Evolutionary conservation across 2,329 filamentous ascomycete species (phyloP).

Genomic region (Plectosphaerella plurivora): DNA sequence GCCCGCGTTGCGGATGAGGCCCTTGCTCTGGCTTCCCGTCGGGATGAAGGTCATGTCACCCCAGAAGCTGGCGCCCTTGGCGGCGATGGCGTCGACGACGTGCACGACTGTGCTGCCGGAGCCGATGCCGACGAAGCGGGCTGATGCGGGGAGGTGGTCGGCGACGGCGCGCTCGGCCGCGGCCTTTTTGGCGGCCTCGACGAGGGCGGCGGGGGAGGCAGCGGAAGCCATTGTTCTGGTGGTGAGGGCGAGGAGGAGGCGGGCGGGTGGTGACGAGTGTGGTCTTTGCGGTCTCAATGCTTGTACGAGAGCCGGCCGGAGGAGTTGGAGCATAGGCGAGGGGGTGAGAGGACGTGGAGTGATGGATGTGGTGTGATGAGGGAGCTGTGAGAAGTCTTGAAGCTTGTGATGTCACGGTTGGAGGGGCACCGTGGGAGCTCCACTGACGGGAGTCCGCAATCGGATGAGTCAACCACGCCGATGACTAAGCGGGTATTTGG

Average conservation of each 20-base stretch:
- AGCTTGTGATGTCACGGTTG: no score
- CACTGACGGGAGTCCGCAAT: no score
- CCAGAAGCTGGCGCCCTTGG: conserved; percentile 49
- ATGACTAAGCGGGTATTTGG: no score
- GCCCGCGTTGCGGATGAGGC: conserved; percentile 76
- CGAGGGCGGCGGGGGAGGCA: conserved; percentile 27
- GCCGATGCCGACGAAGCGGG: conserved; percentile 71
- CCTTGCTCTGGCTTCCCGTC: conserved; percentile 86
- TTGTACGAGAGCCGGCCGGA: not conserved
- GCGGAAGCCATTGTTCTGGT: conserved; percentile 29
- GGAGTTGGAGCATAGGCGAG: not conserved
- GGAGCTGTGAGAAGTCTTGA: not conserved
- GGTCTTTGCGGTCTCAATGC: conserved; percentile 9
- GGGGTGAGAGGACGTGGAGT: not conserved
- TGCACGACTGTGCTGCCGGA: conserved; percentile 80
- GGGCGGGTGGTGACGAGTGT: not conserved
- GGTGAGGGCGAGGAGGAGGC: not conserved
- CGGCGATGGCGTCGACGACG: conserved; percentile 75
- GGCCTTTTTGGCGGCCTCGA: conserved; percentile 71
- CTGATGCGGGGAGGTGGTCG: conserved; percentile 62
- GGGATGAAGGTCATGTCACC: conserved; percentile 78
- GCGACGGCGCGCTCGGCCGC: conserved; percentile 71
- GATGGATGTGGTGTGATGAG: not conserved
- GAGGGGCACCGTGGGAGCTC: no score
- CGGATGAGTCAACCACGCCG: no score